Percentiles rank a stretch among this genome's conserved stretches.
These are phyloP conservation scores for Populus tremula DNA, from an alignment of 345 rosid genomes.

Conservation along the genomic window DNA sequence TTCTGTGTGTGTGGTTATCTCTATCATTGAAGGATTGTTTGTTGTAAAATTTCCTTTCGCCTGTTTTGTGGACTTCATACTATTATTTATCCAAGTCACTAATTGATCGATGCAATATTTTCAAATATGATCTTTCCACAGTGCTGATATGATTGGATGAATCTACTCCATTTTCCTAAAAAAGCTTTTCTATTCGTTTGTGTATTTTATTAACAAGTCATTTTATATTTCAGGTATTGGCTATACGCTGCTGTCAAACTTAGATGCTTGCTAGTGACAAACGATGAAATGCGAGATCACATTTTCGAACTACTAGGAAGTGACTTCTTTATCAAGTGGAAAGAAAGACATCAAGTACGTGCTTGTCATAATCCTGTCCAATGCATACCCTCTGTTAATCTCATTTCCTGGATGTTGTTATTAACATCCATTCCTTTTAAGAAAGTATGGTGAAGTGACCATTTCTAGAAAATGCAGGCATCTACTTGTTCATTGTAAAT, in stretches of 20 bases:
- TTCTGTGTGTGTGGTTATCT: neutral
- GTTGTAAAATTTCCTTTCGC: neutral
- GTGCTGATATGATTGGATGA: neutral
- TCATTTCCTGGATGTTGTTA: neutral
- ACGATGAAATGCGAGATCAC: conserved; percentile 97
- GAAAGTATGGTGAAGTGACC: neutral
- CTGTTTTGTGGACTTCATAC: neutral
- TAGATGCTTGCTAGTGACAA: conserved; percentile 74
- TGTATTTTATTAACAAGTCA: neutral
- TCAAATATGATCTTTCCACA: neutral
- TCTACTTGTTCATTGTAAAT: conserved; percentile 3
- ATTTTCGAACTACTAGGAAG: conserved; percentile 75
- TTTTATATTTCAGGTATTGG: conserved; percentile 63
- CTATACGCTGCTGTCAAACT: conserved; percentile 80
- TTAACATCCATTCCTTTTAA: neutral
- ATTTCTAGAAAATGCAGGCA: neutral
- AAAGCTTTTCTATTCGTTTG: neutral
- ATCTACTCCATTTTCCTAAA: neutral
- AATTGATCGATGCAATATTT: neutral
- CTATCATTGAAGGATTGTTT: neutral
- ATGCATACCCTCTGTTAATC: neutral
- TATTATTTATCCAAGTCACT: neutral
- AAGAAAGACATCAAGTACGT: conserved; percentile 80
- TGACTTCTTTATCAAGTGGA: conserved; percentile 72
- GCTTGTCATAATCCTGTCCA: neutral